Conservation (phyloP, 331 rosid species). For the Stylosanthes scabra region DNA sequence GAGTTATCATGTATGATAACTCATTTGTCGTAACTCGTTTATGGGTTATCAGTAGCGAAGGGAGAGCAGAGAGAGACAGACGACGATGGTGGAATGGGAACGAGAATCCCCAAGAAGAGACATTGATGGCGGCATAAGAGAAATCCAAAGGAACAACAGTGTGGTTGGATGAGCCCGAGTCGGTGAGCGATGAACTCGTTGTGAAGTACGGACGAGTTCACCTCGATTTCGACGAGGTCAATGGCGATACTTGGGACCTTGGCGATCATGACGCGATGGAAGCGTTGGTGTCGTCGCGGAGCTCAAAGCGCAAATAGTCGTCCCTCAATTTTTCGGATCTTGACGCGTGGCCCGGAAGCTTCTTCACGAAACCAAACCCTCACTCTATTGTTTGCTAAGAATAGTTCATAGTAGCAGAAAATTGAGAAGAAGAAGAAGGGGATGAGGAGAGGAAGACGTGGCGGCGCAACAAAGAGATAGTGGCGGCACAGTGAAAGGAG, state of each 20-base stretch:
- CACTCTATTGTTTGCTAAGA: neutral
- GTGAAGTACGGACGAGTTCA: conserved; percentile 94
- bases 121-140: too few relatives aligned
- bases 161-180: conserved; percentile 85
- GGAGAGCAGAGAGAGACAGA: too few relatives aligned
- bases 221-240: conserved; percentile 92
- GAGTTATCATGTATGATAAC: too few relatives aligned
- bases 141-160: too few relatives aligned
- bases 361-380: too few relatives aligned
- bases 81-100: too few relatives aligned
- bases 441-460: too few relatives aligned
- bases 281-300: conserved; percentile 82
- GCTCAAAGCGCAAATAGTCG: conserved; percentile 80
- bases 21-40: too few relatives aligned
- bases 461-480: too few relatives aligned
- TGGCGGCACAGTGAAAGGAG: too few relatives aligned
- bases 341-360: conserved; percentile 58
- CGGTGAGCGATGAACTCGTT: conserved; percentile 98
- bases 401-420: neutral
- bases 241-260: conserved; percentile 95
- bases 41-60: too few relatives aligned
- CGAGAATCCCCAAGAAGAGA: too few relatives aligned
- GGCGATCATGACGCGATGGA: conserved; percentile 96
- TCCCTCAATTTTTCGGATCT: conserved; percentile 87
- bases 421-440: neutral